Base-by-base conservation (phyloP, 352 stramenopile genomes). In the Phytophthora idaei region DNA sequence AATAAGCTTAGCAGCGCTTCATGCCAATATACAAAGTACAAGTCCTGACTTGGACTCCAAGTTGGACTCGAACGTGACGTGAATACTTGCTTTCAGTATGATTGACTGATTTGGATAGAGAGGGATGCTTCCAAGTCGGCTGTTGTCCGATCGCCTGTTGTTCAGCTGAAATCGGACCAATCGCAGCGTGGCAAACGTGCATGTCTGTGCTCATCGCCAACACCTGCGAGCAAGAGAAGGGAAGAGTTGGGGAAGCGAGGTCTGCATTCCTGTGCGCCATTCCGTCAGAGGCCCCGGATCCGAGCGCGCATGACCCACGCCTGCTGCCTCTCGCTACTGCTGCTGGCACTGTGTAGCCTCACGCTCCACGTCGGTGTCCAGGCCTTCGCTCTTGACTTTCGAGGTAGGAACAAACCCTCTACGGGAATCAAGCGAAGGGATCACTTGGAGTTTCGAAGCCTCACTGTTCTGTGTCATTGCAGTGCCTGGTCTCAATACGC, bases 201-300 rank as follows among this genome's bases (percentile, higher is more conserved):
- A 57, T 64, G 57, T 58, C 57, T 47, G 17, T 47, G 58, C 58
- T 49, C 58, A 65, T 58, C 45, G 28, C 50, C 29, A 12, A 32
- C 64, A 67, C 39, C 55, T 64, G 54, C 34, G 46, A 64, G 47
- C 21, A 32, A 62, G 48, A 64, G 47, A 64, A 69, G 57, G 46
- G 57, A 42, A 63, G 29, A 32, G 32, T 32, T 45, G 15, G 8
- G 51, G 57, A 50, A 64, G 57, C 17, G 56, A 57, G 41, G 60
- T 41, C 36, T 50, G 52, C 21, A 59, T 31, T 7, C 46, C 45
- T 27, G 27, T 12, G 4, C 21, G 10, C 44, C 21, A 58, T 67
- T 70, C 37, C 54, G 36, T 27, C 31, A 41, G 27, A 32, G 39
- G 51, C 14, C 50, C 15, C 14, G 37, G 21, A 52, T 25, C 5